Evolutionary conservation across 2,329 filamentous ascomycete genomes (phyloP).

Genomic region (Ceratocystis papillata): DNA sequence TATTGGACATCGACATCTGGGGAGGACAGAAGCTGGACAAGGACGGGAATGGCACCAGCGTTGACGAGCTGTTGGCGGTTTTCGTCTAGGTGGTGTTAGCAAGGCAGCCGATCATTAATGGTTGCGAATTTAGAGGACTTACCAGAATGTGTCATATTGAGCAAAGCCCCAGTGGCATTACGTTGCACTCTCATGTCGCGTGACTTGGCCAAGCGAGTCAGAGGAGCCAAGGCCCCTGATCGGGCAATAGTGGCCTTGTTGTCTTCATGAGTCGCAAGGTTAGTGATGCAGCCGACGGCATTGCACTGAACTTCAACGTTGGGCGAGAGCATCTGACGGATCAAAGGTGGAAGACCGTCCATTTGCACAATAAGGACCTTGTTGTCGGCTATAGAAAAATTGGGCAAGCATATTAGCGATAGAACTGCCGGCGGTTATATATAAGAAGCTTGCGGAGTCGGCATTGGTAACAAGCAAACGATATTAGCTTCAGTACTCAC

Average conservation of each 20-base stretch:
- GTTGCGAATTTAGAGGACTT: conserved; percentile 29
- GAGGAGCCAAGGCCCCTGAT: conserved; percentile 79
- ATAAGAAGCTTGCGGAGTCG: no score
- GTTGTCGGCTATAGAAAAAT: conserved; percentile 64
- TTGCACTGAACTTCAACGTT: conserved; percentile 99
- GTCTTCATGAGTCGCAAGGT: conserved; percentile 93
- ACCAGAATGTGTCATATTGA: conserved; percentile 99
- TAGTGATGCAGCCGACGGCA: conserved; percentile 96
- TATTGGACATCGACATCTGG: conserved; percentile 96
- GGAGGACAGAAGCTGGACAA: conserved; percentile 88
- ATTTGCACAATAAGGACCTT: conserved; percentile 93
- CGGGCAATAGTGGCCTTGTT: conserved; percentile 98
- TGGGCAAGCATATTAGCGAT: conserved; percentile 33
- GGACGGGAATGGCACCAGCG: conserved; percentile 91
- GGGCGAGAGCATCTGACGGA: conserved; percentile 93
- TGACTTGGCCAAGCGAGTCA: conserved; percentile 88
- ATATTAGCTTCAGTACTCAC: conserved; percentile 44
- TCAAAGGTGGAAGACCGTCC: conserved; percentile 79
- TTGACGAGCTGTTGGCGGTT: conserved; percentile 96
- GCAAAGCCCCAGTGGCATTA: conserved; percentile 87
- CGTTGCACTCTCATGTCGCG: conserved; percentile 98
- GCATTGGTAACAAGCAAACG: no score
- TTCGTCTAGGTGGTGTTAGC: conserved; percentile 53
- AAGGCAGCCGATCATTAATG: conserved; percentile 25
- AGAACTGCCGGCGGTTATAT: no score